These are phyloP conservation scores for Debaryomycetaceae sp. DNA, from an alignment of 1,139 yeast genomes.

Conservation along the genomic window DNA sequence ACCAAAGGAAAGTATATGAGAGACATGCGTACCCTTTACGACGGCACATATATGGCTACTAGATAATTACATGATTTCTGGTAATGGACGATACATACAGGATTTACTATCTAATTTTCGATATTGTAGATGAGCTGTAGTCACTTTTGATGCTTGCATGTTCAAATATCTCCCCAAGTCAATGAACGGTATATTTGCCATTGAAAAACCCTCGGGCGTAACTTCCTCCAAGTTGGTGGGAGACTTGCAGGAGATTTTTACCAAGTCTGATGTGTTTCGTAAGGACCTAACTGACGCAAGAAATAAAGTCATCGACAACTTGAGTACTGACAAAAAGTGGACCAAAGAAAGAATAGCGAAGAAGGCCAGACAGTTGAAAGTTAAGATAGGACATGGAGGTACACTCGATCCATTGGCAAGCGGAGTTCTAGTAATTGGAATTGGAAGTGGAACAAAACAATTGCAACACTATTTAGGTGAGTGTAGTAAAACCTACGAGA, in stretches of 20 bases:
- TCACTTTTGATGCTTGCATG: slow-evolving; percentile 2
- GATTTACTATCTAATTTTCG: not conserved
- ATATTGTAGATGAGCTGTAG: not conserved
- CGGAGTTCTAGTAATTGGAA: slow-evolving; percentile 88
- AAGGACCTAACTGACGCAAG: slow-evolving; percentile 46
- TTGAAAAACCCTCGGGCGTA: slow-evolving; percentile 85
- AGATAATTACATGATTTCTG: no score
- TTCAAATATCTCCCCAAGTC: slow-evolving; percentile 8
- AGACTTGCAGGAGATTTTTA: slow-evolving; percentile 60
- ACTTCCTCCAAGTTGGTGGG: slow-evolving; percentile 72
- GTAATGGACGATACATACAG: not conserved
- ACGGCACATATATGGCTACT: not conserved
- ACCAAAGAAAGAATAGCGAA: slow-evolving; percentile 42
- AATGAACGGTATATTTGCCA: slow-evolving; percentile 92
- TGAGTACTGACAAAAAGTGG: slow-evolving; percentile 47
- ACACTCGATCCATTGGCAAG: slow-evolving; percentile 93
- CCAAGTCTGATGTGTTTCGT: slow-evolving; percentile 57
- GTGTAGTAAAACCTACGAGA: slow-evolving; percentile 73
- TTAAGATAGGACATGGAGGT: slow-evolving; percentile 98
- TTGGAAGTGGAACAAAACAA: slow-evolving; percentile 85
- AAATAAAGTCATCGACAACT: slow-evolving; percentile 28
- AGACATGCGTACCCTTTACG: not conserved
- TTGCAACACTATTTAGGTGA: slow-evolving; percentile 69
- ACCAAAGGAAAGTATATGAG: slow-evolving; percentile 20
- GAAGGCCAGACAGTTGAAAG: slow-evolving; percentile 50